phyloP scores from a whole-genome alignment of 768 basidiomycete species.

The Mycena venus region DNA sequence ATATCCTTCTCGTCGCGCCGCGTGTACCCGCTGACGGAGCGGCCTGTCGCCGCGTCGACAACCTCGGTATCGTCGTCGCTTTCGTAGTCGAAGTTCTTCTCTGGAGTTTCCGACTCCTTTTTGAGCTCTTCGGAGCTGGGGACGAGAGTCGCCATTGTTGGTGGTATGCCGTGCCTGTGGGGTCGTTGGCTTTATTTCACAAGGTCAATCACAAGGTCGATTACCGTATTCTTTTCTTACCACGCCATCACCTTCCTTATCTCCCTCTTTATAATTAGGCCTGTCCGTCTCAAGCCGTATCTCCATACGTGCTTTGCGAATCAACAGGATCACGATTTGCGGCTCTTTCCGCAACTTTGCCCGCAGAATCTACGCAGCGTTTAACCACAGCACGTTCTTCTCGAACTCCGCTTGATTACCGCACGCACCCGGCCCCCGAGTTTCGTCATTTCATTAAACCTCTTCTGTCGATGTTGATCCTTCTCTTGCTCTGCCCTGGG shows the following conservation, averaged over 20 bases:
- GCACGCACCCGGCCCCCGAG: conserved; percentile 5
- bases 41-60: conserved; percentile 21
- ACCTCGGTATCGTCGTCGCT: conserved; percentile 23
- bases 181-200: conserved; percentile 10
- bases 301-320: too few species aligned
- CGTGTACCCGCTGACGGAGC: conserved; percentile 21
- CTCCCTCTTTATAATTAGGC: neutral
- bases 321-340: too few species aligned
- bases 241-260: neutral
- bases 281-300: neutral
- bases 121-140: conserved; percentile 25
- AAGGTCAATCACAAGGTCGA: conserved; percentile 17
- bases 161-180: conserved; percentile 14
- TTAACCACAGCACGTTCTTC: too few species aligned
- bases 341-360: too few species aligned
- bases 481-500: conserved; percentile 7
- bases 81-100: conserved; percentile 17
- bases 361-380: too few species aligned
- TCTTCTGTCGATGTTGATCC: conserved; percentile 1
- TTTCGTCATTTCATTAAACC: conserved; percentile 11
- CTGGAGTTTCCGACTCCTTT: conserved; percentile 22
- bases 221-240: conserved; percentile 10
- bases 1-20: conserved; percentile 23
- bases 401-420: conserved; percentile 9
- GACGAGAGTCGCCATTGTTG: conserved; percentile 22